Evolutionary conservation across 2,329 filamentous ascomycete species (phyloP).

Genomic region (Clarireedia homoeocarpa): DNA sequence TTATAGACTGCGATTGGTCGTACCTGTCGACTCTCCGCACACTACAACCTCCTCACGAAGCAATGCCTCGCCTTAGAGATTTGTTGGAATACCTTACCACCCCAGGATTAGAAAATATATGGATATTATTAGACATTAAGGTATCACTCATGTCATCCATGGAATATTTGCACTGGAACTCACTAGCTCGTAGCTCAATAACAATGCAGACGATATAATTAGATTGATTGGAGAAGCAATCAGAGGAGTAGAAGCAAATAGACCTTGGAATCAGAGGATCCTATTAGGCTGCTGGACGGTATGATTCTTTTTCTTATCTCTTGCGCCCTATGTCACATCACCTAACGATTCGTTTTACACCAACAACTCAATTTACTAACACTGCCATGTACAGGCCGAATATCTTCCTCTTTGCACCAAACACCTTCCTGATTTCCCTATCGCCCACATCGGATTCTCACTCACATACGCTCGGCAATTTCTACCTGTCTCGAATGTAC

Average conservation of each 20-base stretch:
- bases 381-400: constrained; percentile 39
- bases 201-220: constrained; percentile 65
- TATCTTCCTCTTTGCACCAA: constrained; percentile 57
- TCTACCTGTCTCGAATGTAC: constrained; percentile 56
- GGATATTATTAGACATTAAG: constrained; percentile 87
- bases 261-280: constrained; percentile 65
- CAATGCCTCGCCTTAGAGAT: constrained; percentile 68
- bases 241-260: constrained; percentile 38
- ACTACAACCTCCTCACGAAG: constrained; percentile 55
- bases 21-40: constrained; percentile 65
- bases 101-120: constrained; percentile 59
- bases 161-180: not conserved
- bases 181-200: constrained; percentile 47
- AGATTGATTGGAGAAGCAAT: constrained; percentile 58
- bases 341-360: not conserved
- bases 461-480: constrained; percentile 58
- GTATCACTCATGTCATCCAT: constrained; percentile 33
- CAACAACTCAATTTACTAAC: constrained; percentile 3
- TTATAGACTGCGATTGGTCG: constrained; percentile 70
- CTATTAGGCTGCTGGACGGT: constrained; percentile 79
- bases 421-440: constrained; percentile 54
- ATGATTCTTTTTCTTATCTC: constrained; percentile 18
- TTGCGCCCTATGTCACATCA: not conserved
- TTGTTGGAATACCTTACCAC: constrained; percentile 63
- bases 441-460: constrained; percentile 61